A percentile compares a stretch with the other conserved stretches of the same genome.
phyloP scores from a whole-genome alignment of 2,329 filamentous ascomycete genomes.

The Cercospora sesami region DNA sequence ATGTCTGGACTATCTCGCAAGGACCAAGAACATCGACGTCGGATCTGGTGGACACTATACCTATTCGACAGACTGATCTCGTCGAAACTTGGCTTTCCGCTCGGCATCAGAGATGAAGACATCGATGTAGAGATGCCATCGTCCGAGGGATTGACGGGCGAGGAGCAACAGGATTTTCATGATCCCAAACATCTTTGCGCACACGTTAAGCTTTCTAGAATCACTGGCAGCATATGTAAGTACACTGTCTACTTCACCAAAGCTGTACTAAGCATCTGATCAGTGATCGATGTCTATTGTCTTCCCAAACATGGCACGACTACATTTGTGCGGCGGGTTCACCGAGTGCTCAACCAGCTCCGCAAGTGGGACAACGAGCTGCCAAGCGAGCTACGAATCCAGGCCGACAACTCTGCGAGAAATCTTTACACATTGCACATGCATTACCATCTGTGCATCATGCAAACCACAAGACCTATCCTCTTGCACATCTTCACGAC shows the following conservation, averaged over 20 bases:
- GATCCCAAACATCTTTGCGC: conserved; percentile 43
- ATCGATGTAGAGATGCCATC: conserved; percentile 50
- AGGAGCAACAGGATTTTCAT: conserved; percentile 38
- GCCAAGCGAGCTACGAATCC: conserved; percentile 38
- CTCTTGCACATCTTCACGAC: conserved; percentile 38
- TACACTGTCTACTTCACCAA: conserved; percentile 26
- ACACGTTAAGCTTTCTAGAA: conserved; percentile 44
- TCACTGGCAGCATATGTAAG: conserved; percentile 36
- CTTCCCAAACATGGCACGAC: conserved; percentile 28
- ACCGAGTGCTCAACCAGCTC: conserved; percentile 41
- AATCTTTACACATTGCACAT: conserved; percentile 42
- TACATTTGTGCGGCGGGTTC: conserved; percentile 41
- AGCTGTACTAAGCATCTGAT: conserved; percentile 1
- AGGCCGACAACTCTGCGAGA: conserved; percentile 34
- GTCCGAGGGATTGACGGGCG: conserved; percentile 35
- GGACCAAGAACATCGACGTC: conserved; percentile 36
- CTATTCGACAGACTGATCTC: conserved; percentile 39
- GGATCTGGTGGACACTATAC: conserved; percentile 42
- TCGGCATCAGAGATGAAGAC: conserved; percentile 39
- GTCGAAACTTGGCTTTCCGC: conserved; percentile 40
- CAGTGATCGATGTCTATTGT: conserved; percentile 31
- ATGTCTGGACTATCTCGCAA: conserved; percentile 40
- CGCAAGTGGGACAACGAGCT: conserved; percentile 43
- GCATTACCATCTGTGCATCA: conserved; percentile 41
- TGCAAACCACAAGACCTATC: conserved; percentile 40